Percentiles rank a stretch among this genome's conserved stretches.
Evolutionary conservation across 176 grass and related monocot species (phyloP).

Genomic region (Canna indica): DNA sequence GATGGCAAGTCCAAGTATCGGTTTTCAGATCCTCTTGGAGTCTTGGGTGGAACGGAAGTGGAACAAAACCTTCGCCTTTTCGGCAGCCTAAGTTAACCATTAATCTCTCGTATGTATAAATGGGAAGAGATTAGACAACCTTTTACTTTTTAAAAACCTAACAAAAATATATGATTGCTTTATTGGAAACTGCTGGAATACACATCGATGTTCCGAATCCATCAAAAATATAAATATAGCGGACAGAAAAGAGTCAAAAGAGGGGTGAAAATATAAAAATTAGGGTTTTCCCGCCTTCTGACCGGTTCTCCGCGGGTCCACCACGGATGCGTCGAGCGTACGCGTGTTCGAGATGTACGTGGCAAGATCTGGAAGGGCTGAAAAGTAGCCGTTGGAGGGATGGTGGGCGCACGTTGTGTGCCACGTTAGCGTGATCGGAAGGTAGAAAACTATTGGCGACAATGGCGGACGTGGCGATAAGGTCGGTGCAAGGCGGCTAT

Average conservation of each 20-base stretch:
- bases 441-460: background rate
- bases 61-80: background rate
- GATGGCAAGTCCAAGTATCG: background rate
- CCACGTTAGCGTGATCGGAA: background rate
- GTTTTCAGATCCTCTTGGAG: background rate
- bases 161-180: too few relatives aligned
- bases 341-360: background rate
- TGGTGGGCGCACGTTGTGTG: background rate
- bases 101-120: too few relatives aligned
- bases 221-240: too few relatives aligned
- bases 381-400: constrained; percentile 9
- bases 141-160: too few relatives aligned
- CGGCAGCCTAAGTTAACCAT: too few relatives aligned
- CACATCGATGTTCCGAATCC: background rate
- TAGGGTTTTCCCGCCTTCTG: constrained; percentile 3
- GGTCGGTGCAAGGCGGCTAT: background rate
- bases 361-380: background rate
- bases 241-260: background rate
- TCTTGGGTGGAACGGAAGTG: background rate
- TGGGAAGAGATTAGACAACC: too few relatives aligned
- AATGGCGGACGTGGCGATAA: background rate
- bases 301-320: background rate
- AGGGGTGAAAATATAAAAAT: background rate
- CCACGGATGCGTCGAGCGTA: background rate
- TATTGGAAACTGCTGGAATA: constrained; percentile 7